Evolutionary conservation across 2,329 filamentous ascomycete genomes (phyloP).

Genomic region (Botrytis byssoidea): DNA sequence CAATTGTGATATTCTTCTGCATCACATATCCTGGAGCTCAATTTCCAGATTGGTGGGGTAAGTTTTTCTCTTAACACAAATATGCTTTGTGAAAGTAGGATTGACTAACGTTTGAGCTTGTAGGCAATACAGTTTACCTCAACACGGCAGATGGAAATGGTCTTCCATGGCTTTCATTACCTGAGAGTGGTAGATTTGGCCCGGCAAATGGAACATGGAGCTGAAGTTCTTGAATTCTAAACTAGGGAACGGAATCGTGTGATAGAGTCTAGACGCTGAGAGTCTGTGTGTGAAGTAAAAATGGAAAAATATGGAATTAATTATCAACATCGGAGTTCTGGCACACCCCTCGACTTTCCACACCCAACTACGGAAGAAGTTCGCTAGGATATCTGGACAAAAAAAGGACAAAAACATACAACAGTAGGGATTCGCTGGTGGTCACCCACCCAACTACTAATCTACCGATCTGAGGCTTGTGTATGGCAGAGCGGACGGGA

Average conservation of each 20-base stretch:
- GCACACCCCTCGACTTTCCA: neutral
- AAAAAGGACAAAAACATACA: neutral
- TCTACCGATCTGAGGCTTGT: constrained; percentile 12
- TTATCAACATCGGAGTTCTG: neutral
- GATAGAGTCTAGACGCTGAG: neutral
- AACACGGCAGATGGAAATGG: constrained; percentile 32
- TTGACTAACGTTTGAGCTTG: constrained; percentile 56
- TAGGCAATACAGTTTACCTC: constrained; percentile 47
- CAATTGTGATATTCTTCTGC: constrained; percentile 70
- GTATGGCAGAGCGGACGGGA: constrained; percentile 17
- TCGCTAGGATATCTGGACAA: neutral
- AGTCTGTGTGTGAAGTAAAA: neutral
- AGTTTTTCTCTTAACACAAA: constrained; percentile 43
- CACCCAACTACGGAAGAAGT: neutral
- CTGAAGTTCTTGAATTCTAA: neutral
- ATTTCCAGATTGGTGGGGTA: constrained; percentile 68
- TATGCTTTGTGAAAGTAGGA: constrained; percentile 43
- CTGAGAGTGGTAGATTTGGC: constrained; percentile 15
- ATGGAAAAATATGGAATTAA: neutral
- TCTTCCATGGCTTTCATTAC: constrained; percentile 19
- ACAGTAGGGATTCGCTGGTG: constrained; percentile 12
- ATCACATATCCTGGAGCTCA: constrained; percentile 59
- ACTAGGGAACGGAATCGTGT: neutral
- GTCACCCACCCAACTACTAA: constrained; percentile 16
- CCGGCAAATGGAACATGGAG: constrained; percentile 15